Conservation (phyloP, 2,329 filamentous ascomycete genomes). For the Alternaria gansuensis region DNA sequence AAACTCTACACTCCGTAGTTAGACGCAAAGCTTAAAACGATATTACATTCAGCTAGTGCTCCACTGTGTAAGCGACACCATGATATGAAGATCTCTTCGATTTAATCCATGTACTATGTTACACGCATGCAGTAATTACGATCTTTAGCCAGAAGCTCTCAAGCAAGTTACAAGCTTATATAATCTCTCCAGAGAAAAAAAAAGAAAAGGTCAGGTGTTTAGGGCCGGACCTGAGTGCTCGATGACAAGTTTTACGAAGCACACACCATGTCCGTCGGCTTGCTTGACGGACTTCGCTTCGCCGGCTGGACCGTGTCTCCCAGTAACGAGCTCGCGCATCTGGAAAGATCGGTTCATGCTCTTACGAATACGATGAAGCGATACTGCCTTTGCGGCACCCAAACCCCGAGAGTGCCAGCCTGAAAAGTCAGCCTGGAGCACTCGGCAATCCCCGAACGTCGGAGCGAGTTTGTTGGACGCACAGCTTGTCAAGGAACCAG, state of each 20-base stretch:
- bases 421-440: neutral
- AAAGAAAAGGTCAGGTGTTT: neutral
- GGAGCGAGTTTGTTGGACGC: neutral
- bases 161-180: neutral
- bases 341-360: neutral
- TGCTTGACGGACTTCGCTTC: constrained; percentile 11
- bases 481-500: neutral
- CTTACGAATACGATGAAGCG: neutral
- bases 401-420: neutral
- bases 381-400: neutral
- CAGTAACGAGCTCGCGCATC: neutral
- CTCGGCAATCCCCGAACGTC: neutral
- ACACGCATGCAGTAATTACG: neutral
- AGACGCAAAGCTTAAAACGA: too few relatives aligned
- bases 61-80: neutral
- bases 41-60: too few relatives aligned
- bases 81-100: neutral
- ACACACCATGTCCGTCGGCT: neutral
- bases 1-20: too few relatives aligned
- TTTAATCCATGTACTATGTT: neutral
- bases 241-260: neutral
- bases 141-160: neutral
- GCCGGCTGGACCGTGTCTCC: neutral
- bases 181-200: too few relatives aligned
- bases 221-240: too few relatives aligned